Base-by-base conservation (phyloP, 2,329 filamentous ascomycete genomes). In the Fusarium verrucosum region DNA sequence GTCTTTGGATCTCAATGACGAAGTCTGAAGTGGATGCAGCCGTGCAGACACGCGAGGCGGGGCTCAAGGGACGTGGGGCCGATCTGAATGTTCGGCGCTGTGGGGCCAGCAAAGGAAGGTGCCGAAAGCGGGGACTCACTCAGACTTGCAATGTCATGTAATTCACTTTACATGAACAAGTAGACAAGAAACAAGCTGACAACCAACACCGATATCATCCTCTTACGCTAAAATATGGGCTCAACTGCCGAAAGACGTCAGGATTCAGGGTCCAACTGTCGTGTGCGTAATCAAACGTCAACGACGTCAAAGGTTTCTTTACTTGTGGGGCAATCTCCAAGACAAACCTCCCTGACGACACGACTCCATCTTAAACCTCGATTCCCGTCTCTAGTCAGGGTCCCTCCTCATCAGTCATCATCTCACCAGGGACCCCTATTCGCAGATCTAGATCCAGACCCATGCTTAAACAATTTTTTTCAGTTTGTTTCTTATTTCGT, bases 351-450 rank as follows among this genome's bases (percentile, higher is more conserved):
- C 56, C 63, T 67, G 63, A 67, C 63, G 53, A 66, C 58, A 66
- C 54, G 58, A 59, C 58, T 62, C 49, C 46, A 58, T 55, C 51
- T 35, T 47, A 45, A 46, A 19, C 46, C 46, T 63, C 63, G 63
- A 67, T 66, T 66, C 45, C 58, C 50, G 49, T 60, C 30, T 56
- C 63, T 57, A 67, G 53, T 60, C 63, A 66, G 49, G 63, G 63
- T 56, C 63, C 40, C 37, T 61, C 23, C 45, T 26, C 44, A 66
- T 65, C 53, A 65, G 49, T 35, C 58, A 55, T 45, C 40, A 52
- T 59, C 43, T 38, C 32, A 20, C 19, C 33, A 30, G 37, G 47
- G 35, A 38, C 44, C 51, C 42, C 19, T 45, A 49, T 45, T 45
- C 26, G 33, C 28, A 54, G 55, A 60, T 51, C 22, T 28, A 45